Conservation (phyloP, 768 basidiomycete genomes). For the Lactarius hengduanensis region DNA sequence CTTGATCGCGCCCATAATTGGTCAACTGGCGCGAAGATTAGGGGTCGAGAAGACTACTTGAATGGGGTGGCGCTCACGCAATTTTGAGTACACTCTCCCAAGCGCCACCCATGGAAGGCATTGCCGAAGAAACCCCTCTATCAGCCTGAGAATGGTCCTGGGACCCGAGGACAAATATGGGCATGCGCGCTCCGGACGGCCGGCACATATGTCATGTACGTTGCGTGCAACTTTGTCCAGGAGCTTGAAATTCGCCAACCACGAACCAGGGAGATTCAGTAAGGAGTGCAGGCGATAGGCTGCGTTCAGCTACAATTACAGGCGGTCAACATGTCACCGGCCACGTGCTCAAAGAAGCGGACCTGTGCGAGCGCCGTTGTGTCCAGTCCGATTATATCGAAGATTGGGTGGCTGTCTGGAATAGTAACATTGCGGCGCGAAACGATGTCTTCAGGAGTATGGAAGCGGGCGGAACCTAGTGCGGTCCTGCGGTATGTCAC, state of each 20-base stretch:
- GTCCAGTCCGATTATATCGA: conserved; percentile 19
- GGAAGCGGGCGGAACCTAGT: conserved; percentile 25
- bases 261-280: conserved; percentile 24
- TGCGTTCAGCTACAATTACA: conserved; percentile 22
- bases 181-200: conserved; percentile 8
- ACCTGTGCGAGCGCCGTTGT: conserved; percentile 17
- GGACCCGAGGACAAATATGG: conserved; percentile 11
- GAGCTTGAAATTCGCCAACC: conserved; percentile 27
- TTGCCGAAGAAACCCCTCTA: conserved; percentile 2
- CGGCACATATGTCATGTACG: conserved; percentile 3
- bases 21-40: conserved; percentile 19
- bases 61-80: conserved; percentile 9
- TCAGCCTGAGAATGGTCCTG: conserved; percentile 6
- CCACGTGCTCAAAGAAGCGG: neutral
- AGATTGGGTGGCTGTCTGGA: conserved; percentile 15
- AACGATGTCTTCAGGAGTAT: conserved; percentile 5
- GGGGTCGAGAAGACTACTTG: neutral
- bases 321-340: neutral
- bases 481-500: conserved; percentile 25
- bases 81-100: conserved; percentile 6
- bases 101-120: conserved; percentile 9
- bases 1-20: conserved; percentile 23
- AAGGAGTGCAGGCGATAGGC: conserved; percentile 26
- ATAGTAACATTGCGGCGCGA: neutral
- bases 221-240: conserved; percentile 19